Base-by-base conservation (phyloP, 139 green algal species). In the Coelastrella sp. region DNA sequence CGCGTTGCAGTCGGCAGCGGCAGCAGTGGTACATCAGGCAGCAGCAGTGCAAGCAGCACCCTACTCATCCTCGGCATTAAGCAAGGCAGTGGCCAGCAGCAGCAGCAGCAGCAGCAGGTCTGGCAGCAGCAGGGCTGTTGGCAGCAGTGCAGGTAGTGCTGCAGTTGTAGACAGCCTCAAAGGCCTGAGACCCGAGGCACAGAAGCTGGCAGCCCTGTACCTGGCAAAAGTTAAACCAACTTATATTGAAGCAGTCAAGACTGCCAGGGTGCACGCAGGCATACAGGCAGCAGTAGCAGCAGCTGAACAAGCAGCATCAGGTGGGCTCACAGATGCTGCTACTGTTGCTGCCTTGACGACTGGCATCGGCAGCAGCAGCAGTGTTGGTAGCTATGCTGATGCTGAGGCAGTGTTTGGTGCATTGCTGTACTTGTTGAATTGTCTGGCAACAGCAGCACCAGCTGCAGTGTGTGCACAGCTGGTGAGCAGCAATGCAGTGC, bases 241-340 rank as follows among this genome's bases (percentile, higher is more conserved):
- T 8, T 83, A 90, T 63, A 35, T 60, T 14, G 86, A 90, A 17
- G 86, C 86, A 22, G 7, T 90, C 15, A 78, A 68, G 8, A 27
- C 86, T n/a, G 74, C 86, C 14, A 20, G 24, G 56, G 49, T 74
- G 59, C 75, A 85, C 17, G 86, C 86, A 17, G 86, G n/a, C 25
- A 60, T 85, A 24, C 73, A 70, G 20, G 60, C 58, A 65, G 86
- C 86, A 35, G 17, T 90, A 12, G 58, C 75, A 61, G 58, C 56
- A 61, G 86, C 86, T 49, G 86, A 90, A 27, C 9, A 27, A 8
- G 9, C 60, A 58, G 66, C 66, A 80, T 7, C 65, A 87, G 80
- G 25, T n/a, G 59, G 20, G 11, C 15, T 6, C 14, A 66, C 35
- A 83, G 78, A 10, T 27, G 78, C 15, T 58, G 10, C 49, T 70